Evolutionary conservation across 169 alveolate genomes (phyloP), one percentile per base, ranked within the genome.

Genomic region (Babesia ovata): DNA sequence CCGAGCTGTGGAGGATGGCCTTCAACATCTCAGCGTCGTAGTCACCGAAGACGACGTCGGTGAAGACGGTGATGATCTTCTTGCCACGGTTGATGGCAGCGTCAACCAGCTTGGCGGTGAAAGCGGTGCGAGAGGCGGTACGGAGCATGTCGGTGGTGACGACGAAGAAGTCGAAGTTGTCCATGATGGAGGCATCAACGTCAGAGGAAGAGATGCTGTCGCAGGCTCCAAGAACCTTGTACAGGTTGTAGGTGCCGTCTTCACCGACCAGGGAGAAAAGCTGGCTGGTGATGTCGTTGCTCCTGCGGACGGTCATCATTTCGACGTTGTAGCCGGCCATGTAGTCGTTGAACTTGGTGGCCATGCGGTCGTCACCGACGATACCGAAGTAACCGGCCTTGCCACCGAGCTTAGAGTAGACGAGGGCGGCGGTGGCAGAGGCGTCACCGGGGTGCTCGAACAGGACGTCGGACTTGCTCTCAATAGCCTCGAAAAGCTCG

Each of bases 71-170:
- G 50, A 67, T 67, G 26, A 67, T 19, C 45, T 48, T 44, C 57
- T 67, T 50, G n/a, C 76, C 76, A 67, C 76, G 76, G 33, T 26
- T 36, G 17, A 52, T 14, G 56, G 76, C 63, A 0, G 49, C 76
- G n/a, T 26, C 76, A 10, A 67, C 65, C 76, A 67, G 3, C 36
- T 33, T 14, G 56, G 52, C 11, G 46, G 76, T 67, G 45, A 67
- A 52, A 6, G 6, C 54, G 28, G 22, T n/a, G 26, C 36, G 63
- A n/a, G 21, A 65, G 4, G 22, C 46, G 22, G 49, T 9, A 13
- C 57, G 66, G 26, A 67, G 53, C 56, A 67, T 49, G 65, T 14
- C n/a, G 21, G 53, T 65, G 42, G 28, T 52, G 19, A 67, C 54
- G 19, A 42, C 63, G 65, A 21, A 50, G 65, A 14, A 67, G 76